Percentiles rank a stretch among this genome's conserved stretches.
Evolutionary conservation across 345 rosid genomes (phyloP).

Genomic region (Salix viminalis): DNA sequence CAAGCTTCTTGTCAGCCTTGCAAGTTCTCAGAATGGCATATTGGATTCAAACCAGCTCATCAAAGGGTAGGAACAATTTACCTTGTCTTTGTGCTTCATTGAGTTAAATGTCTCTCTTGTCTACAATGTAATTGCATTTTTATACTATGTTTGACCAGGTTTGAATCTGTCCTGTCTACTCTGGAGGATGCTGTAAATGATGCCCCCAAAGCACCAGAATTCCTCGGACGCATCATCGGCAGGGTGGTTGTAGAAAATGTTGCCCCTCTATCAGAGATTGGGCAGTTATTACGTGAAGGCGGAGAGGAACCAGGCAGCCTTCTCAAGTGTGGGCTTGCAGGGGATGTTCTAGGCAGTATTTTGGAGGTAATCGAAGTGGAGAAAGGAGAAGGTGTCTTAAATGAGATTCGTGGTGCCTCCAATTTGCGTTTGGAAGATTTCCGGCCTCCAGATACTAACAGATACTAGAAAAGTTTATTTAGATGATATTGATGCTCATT

Average conservation of each 20-base stretch:
- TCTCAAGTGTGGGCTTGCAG: constrained; percentile 63
- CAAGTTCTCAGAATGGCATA: constrained; percentile 43
- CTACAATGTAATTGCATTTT: background rate
- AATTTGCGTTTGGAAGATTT: constrained; percentile 66
- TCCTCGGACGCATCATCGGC: constrained; percentile 67
- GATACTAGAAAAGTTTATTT: constrained; percentile 66
- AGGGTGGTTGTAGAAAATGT: constrained; percentile 46
- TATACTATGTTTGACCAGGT: constrained; percentile 37
- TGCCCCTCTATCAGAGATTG: constrained; percentile 51
- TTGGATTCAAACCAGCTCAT: constrained; percentile 51
- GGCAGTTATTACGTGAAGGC: constrained; percentile 51
- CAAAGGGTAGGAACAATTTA: constrained; percentile 55
- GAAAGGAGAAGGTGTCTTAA: constrained; percentile 53
- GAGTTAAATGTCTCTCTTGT: background rate
- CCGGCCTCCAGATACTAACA: constrained; percentile 48
- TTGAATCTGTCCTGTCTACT: constrained; percentile 59
- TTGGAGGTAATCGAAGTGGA: constrained; percentile 55
- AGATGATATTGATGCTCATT: constrained; percentile 43
- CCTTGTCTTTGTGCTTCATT: background rate
- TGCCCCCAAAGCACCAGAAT: constrained; percentile 89
- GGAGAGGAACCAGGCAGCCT: constrained; percentile 73
- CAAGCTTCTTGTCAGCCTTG: constrained; percentile 66
- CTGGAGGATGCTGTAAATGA: constrained; percentile 87
- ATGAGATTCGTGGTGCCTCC: constrained; percentile 48
- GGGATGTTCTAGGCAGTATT: constrained; percentile 71